Conservation (phyloP, 2,329 filamentous ascomycete species). For the Colletotrichum musae region DNA sequence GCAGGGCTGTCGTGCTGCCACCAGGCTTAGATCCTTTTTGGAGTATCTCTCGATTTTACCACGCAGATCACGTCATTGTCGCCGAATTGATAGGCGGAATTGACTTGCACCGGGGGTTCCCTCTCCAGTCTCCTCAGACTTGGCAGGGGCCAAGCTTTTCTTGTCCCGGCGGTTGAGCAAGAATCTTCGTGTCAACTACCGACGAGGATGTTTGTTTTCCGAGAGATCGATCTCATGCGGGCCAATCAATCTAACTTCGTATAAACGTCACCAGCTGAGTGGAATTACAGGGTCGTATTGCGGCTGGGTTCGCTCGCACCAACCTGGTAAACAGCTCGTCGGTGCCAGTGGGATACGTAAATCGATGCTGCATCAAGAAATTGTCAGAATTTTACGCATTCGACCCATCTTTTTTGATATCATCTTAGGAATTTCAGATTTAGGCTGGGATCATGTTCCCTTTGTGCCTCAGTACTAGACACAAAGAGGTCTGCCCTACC, state of each 20-base stretch:
- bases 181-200: constrained; percentile 17
- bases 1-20: not conserved
- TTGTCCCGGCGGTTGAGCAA: constrained; percentile 7
- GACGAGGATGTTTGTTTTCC: constrained; percentile 1
- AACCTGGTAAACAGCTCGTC: constrained; percentile 12
- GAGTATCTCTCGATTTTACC: not conserved
- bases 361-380: too few species aligned
- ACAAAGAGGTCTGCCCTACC: too few species aligned
- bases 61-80: constrained; percentile 18
- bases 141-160: constrained; percentile 26
- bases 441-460: too few species aligned
- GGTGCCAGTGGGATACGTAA: too few species aligned
- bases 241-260: not conserved
- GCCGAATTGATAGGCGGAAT: constrained; percentile 32
- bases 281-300: constrained; percentile 16
- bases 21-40: constrained; percentile 11
- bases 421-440: too few species aligned
- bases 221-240: constrained; percentile 5
- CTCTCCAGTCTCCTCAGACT: not conserved
- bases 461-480: too few species aligned
- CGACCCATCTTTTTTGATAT: too few species aligned
- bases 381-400: too few species aligned
- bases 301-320: not conserved
- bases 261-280: not conserved
- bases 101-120: constrained; percentile 15